These are phyloP conservation scores for Candida sp. DNA, from an alignment of 1,139 yeast species.

Conservation along the genomic window DNA sequence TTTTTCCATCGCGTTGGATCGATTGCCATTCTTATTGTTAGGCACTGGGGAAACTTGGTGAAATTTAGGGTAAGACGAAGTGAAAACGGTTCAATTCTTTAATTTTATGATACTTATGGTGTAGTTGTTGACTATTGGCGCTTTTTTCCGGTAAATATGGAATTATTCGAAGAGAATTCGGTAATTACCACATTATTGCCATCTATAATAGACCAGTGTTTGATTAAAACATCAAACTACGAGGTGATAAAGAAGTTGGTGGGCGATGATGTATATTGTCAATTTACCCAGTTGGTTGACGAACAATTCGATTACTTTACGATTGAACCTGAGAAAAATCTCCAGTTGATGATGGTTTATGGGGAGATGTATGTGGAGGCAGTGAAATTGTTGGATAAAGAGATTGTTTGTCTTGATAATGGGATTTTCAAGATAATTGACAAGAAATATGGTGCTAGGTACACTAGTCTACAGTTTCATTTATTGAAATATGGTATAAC, in stretches of 20 bases:
- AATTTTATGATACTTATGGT: neutral
- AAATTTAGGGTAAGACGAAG: too few relatives aligned
- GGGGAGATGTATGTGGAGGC: neutral
- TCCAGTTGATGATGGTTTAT: constrained; percentile 1
- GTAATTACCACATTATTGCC: neutral
- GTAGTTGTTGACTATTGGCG: too few relatives aligned
- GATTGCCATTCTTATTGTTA: neutral
- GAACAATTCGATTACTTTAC: neutral
- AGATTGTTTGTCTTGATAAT: neutral
- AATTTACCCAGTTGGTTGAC: neutral
- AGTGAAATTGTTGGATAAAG: neutral
- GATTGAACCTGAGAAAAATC: neutral
- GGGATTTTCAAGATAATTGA: neutral
- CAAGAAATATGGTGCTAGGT: neutral
- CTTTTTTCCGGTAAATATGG: neutral
- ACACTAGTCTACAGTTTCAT: neutral
- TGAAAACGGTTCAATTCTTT: too few relatives aligned
- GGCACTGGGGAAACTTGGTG: neutral
- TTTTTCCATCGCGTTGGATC: constrained; percentile 1
- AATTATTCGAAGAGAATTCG: constrained; percentile 1
- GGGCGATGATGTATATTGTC: neutral
- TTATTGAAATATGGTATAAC: neutral
- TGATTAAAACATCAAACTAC: neutral
- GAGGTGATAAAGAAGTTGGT: neutral
- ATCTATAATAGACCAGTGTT: neutral